These are phyloP conservation scores for Hsuehochloa calcarea DNA, from an alignment of 176 grass and related monocot species.

Conservation along the genomic window DNA sequence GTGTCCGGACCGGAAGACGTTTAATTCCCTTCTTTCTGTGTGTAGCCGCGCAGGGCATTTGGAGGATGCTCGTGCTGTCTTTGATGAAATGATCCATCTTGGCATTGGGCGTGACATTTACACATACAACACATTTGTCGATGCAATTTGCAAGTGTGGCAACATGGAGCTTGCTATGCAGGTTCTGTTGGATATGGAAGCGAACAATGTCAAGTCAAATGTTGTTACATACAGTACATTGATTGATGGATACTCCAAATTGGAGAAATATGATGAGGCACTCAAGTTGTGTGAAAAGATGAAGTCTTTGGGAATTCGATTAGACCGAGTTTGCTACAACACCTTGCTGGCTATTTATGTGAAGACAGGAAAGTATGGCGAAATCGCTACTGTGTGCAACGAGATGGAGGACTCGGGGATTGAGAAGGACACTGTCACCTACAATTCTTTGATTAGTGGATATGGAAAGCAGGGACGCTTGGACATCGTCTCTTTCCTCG, in stretches of 20 bases:
- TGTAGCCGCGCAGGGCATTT: slow-evolving; percentile 86
- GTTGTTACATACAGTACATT: slow-evolving; percentile 97
- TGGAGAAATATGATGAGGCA: slow-evolving; percentile 91
- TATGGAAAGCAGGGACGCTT: slow-evolving; percentile 94
- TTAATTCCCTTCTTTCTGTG: slow-evolving; percentile 91
- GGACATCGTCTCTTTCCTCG: slow-evolving; percentile 70
- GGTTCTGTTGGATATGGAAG: slow-evolving; percentile 76
- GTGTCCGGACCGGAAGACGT: slow-evolving; percentile 88
- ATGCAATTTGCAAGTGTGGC: slow-evolving; percentile 97
- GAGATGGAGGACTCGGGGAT: slow-evolving; percentile 84
- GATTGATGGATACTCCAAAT: slow-evolving; percentile 92
- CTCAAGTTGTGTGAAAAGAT: slow-evolving; percentile 74
- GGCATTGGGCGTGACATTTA: slow-evolving; percentile 92
- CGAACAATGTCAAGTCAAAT: slow-evolving; percentile 70
- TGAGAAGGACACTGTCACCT: slow-evolving; percentile 92
- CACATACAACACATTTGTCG: slow-evolving; percentile 97
- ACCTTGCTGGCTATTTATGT: slow-evolving; percentile 86
- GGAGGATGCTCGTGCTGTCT: slow-evolving; percentile 68
- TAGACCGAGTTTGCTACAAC: slow-evolving; percentile 96
- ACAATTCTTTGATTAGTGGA: slow-evolving; percentile 96
- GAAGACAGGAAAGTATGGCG: slow-evolving; percentile 77
- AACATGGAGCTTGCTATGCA: slow-evolving; percentile 85
- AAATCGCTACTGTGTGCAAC: slow-evolving; percentile 76
- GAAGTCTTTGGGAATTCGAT: slow-evolving; percentile 70
- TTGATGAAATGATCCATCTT: slow-evolving; percentile 96